Conservation (phyloP, 345 rosid species). For the Gossypium ekmanianum region DNA sequence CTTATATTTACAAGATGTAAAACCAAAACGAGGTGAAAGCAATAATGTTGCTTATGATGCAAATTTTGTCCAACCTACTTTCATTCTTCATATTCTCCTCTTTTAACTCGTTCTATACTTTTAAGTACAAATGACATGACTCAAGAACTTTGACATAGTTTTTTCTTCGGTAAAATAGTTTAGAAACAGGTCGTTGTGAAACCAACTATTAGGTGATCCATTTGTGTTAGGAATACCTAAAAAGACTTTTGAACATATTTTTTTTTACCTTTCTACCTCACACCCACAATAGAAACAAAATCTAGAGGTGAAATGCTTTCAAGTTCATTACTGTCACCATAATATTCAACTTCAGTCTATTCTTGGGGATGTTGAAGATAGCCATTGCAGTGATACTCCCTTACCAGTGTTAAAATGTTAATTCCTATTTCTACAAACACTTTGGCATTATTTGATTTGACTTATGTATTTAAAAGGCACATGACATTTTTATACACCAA, state of each 20-base stretch:
- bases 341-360: conserved; percentile 66
- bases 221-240: conserved; percentile 66
- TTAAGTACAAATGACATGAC: conserved; percentile 59
- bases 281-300: neutral
- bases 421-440: no score
- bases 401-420: neutral
- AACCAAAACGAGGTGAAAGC: conserved; percentile 55
- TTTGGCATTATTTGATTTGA: no score
- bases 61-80: conserved; percentile 54
- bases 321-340: conserved; percentile 49
- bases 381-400: conserved; percentile 44
- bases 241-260: conserved; percentile 48
- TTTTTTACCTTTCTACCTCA: conserved; percentile 29
- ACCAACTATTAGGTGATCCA: conserved; percentile 55
- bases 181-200: conserved; percentile 62
- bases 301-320: neutral
- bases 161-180: conserved; percentile 46
- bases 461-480: no score
- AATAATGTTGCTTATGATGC: conserved; percentile 54
- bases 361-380: conserved; percentile 55
- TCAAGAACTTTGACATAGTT: conserved; percentile 62
- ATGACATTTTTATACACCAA: no score
- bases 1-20: conserved; percentile 39
- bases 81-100: conserved; percentile 73
- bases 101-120: conserved; percentile 54